Base-by-base conservation (phyloP, 345 rosid genomes). In the Camelina hispida region DNA sequence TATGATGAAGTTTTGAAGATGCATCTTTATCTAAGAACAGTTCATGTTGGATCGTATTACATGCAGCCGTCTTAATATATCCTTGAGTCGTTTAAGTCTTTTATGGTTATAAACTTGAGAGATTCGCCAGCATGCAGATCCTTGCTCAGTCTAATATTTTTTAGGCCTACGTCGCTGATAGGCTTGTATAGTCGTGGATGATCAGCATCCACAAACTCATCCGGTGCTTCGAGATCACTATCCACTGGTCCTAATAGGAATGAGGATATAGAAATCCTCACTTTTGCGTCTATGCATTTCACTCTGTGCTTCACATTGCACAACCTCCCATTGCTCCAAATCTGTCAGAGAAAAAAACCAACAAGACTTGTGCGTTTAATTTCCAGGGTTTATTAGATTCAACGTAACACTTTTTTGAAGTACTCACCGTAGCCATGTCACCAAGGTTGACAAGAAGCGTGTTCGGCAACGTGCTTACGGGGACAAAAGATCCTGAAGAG, bases 371-470 rank as follows among this genome's bases (percentile, higher is more conserved):
- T 59, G 15, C 17, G 23, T 61, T 20, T 51, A 14, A 53, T 53
- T 25, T 18, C 38, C 4, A 30, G 10, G 18, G 14, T 62, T 23
- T 22, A 22, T 22, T 25, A 38, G 20, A 16, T 6, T 9, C 32
- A 14, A 37, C 11, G 15, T 42, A 11, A 48, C 22, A 68, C 40
- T 38, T 8, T 14, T 50, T 48, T 34, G 32, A 53, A 22, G 23
- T 22, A 9, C 48, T 47, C 40, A 64, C 71, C 82, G 73, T 43
- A 32, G 96, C 93, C 20, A 82, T 56, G 72, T 91, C 97, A 51
- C 98, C 93, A 14, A 93, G 97, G 73, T 89, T 91, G 82, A 88
- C 78, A 2, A 84, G 74, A 65, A 93, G 87, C 7, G 93, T 81
- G 71, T 93, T 90, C 0, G 90, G 93, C 54, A 65, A 60, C 0